Evolutionary conservation across 2,329 filamentous ascomycete genomes (phyloP).

Genomic region (Leptographium wingfieldii): DNA sequence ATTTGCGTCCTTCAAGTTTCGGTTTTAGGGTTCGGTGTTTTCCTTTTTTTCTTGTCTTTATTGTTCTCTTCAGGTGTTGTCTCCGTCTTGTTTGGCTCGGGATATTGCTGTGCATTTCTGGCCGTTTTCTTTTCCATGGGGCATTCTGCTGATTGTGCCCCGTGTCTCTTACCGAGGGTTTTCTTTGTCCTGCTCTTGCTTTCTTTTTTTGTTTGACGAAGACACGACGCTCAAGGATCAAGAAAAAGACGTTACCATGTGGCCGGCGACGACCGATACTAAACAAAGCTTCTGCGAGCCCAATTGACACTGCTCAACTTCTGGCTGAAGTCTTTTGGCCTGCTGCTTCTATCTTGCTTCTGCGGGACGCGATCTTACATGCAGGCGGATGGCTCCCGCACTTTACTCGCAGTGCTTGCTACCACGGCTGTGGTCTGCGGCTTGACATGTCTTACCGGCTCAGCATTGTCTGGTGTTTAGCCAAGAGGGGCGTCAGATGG

Average conservation of each 20-base stretch:
- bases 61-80: background rate
- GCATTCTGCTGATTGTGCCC: background rate
- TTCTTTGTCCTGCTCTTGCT: background rate
- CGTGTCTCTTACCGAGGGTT: background rate
- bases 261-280: conserved; percentile 16
- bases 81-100: background rate
- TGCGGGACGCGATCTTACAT: background rate
- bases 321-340: background rate
- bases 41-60: background rate
- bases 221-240: conserved; percentile 9
- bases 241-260: conserved; percentile 12
- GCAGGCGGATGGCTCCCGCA: background rate
- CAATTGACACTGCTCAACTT: background rate
- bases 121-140: background rate
- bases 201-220: conserved; percentile 6
- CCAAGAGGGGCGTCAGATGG: background rate
- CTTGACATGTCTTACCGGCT: too few relatives aligned
- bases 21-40: background rate
- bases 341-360: background rate
- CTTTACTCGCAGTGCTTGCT: too few relatives aligned
- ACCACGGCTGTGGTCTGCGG: too few relatives aligned
- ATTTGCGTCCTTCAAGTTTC: background rate
- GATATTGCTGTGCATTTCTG: background rate
- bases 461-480: background rate
- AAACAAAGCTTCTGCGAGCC: conserved; percentile 4